Conservation (phyloP, 2,329 filamentous ascomycete genomes). For the Cladosporium sp. region DNA sequence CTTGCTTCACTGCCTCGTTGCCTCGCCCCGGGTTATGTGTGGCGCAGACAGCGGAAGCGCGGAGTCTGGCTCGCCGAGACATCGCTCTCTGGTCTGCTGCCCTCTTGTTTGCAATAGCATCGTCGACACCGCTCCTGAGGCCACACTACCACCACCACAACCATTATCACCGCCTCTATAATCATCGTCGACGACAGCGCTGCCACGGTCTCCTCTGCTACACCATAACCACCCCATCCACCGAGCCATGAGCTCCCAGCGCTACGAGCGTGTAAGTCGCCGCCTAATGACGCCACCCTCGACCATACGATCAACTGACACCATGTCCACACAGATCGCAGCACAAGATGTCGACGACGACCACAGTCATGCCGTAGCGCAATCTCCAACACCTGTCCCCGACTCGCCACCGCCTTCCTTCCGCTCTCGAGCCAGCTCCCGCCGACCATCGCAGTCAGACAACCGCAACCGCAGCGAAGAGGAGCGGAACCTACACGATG, state of each 20-base stretch:
- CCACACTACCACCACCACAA: too few species aligned
- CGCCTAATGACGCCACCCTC: conserved; percentile 14
- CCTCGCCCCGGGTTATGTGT: too few species aligned
- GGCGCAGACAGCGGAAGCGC: too few species aligned
- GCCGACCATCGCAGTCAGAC: conserved; percentile 49
- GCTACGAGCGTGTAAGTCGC: conserved; percentile 23
- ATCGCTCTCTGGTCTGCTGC: too few species aligned
- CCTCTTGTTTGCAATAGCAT: too few species aligned
- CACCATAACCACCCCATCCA: neutral
- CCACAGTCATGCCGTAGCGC: conserved; percentile 26
- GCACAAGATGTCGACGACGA: conserved; percentile 43
- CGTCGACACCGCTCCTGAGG: too few species aligned
- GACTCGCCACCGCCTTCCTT: conserved; percentile 69
- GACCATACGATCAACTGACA: conserved; percentile 16
- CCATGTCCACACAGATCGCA: conserved; percentile 28
- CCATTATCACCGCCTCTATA: too few species aligned
- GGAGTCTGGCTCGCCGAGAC: too few species aligned
- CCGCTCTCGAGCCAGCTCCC: conserved; percentile 75
- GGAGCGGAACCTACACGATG: conserved; percentile 81
- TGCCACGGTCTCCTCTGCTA: neutral
- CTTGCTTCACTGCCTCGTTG: too few species aligned
- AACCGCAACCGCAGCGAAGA: conserved; percentile 54
- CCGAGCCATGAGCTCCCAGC: conserved; percentile 14
- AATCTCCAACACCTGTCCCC: conserved; percentile 36
- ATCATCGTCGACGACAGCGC: too few species aligned